Base-by-base conservation (phyloP, 2,329 filamentous ascomycete genomes). In the Pezicula neosporulosa region DNA sequence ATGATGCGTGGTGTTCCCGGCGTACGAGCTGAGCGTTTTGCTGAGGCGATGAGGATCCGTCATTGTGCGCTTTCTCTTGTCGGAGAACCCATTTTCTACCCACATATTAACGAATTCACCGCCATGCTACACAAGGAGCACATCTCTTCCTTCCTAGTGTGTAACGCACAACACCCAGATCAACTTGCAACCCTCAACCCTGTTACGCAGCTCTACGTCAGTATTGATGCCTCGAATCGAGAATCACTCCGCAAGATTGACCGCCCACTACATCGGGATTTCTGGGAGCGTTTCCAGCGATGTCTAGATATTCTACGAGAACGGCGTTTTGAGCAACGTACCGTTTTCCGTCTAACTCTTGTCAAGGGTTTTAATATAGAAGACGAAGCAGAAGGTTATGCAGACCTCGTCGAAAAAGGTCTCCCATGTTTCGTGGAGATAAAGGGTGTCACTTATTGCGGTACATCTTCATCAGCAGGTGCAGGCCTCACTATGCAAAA, bases 331-430 rank as follows among this genome's bases (percentile, higher is more conserved):
- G 80, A 85, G 49, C 93, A 97, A 67, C 86, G 93, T 49, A 97
- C 94, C 6, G 94, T 97, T 4, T 97, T 96, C 77, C 85, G 94
- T 2, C 80, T 97, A 3, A 97, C 93, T 0, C 84, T 99, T 2
- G 94, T 97, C 66, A 97, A 97, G 73, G 93, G 92, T 3, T 97
- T 99, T 80, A 97, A 99, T 67, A 84, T 97, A 57, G 93, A 96
- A 21, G 92, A 96, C 60, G 94, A 97, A 70, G 90, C 86, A 6
- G 81, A 86, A 58, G 93, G 93, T 4, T 97, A 99, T 65, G 93
- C 93, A 0, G 85, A 90, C 63, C 83, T 97, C 1, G 88, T 97
- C 16, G 89, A 92, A 65, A 84, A 85, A 58, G 92, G 88, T 0
- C 77, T 96, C 19, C 93, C 93, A 0, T 93, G 90, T 68, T 96